Evolutionary conservation across 495 filamentous ascomycete species (phyloP), one percentile per base, ranked within the genome.

Genomic region (Penicillium lividum): DNA sequence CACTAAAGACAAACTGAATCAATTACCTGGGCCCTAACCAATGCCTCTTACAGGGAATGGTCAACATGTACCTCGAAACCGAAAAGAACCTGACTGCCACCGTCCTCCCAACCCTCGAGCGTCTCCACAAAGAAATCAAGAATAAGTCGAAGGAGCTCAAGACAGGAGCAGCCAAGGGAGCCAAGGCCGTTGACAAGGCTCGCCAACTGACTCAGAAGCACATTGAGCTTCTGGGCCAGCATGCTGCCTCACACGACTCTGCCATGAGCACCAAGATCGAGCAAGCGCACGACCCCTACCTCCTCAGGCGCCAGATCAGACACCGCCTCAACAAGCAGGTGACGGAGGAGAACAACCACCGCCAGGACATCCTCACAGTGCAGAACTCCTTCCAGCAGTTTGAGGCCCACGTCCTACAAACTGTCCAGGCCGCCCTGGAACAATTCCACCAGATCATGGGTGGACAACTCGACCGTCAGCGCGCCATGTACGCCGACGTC

Each of bases 81-180:
- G 93, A 96, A 60, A 91, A 92, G 77, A 89, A 83, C 57, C 81
- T 98, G 47, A 96, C 89, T 70, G 84, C 84, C 59, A 84, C 84
- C 18, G 89, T 97, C 18, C 81, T 95, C 16, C 95, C 93, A 10
- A 86, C 92, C 49, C 83, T 98, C 65, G 91, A 93, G 69, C 87
- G 91, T 30, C 82, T 98, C 29, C 92, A 97, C 76, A 86, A 92
- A 68, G 94, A 98, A 67, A 93, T 98, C 77, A 98, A 97, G 80
- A 85, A 88, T 71, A 97, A 97, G 77, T 79, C 82, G 36, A 98
- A 97, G 79, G 91, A 96, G 72, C 82, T 98, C 6, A 79, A 80
- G 43, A 81, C 85, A 45, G 91, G 92, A n/a, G 90, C 89, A n/a
- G 84, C 84, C 54, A 97, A 94, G 80, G 81, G 84, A 7, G 84